Evolutionary conservation across 495 filamentous ascomycete genomes (phyloP), one percentile per base, ranked within the genome.

Genomic region (Geoglossum glabrum): DNA sequence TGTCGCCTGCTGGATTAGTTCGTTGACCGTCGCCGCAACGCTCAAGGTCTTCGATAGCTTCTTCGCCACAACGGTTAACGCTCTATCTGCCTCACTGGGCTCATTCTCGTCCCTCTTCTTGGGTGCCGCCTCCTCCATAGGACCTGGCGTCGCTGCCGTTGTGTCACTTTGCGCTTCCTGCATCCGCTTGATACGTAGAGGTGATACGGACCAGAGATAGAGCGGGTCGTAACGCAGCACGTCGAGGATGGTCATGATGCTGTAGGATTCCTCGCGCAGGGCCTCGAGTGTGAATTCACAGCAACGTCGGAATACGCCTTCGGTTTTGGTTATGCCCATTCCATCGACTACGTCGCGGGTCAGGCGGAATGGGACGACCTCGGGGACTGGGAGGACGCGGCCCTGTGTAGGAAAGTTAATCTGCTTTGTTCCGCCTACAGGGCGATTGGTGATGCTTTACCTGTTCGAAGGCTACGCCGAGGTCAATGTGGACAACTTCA

Each of bases 261-360:
- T 87, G 62, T 93, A 93, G 0, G 82, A 83, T 68, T 98, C 92
- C 64, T 93, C 83, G 11, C 93, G 82, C 31, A 98, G 74, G 17
- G 94, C 87, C 61, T 95, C 89, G 5, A 98, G 77, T 0, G 90
- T 97, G 64, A 97, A 96, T 68, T 98, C 93, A 69, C 93, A 98
- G 68, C 93, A 98, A 25, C 92, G 78, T 11, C 90, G 80, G 72
- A 96, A 98, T 1, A 96, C 87, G 8, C 92, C 92, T 70, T 98
- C 92, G 0, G 89, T 95, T 63, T 84, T 85, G 33, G 87, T 94
- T 61, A 96, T 86, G 23, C 92, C 92, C 83, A 98, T 96, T 23
- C 87, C 92, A 65, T 97, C 93, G 13, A 97, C 87, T 30, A 98
- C 80, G 66, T 98, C 92, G 25, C 92, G 76, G n/a, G 92, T 96